Percentiles rank a stretch among this genome's conserved stretches.
phyloP scores from a whole-genome alignment of 2,329 filamentous ascomycete genomes.

The Xylariaceae sp. region DNA sequence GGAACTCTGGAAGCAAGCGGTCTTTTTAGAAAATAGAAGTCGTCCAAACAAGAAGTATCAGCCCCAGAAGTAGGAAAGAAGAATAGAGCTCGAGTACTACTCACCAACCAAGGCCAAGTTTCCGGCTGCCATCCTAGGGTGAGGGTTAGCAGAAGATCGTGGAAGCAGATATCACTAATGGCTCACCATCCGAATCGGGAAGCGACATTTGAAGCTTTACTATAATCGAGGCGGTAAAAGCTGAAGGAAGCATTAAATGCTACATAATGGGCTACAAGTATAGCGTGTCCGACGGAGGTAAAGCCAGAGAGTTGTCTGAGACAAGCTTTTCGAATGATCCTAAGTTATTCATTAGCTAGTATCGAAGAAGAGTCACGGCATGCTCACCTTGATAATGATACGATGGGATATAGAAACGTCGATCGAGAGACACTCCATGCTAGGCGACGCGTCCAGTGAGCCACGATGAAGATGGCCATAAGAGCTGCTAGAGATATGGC shows the following conservation, averaged over 20 bases:
- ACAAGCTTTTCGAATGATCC: slow-evolving; percentile 33
- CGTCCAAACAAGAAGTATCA: not conserved
- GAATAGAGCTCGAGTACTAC: not conserved
- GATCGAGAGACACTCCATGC: slow-evolving; percentile 27
- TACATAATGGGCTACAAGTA: slow-evolving; percentile 44
- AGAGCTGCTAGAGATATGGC: slow-evolving; percentile 33
- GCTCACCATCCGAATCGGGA: slow-evolving; percentile 44
- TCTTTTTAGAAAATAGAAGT: not conserved
- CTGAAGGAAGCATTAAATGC: slow-evolving; percentile 46
- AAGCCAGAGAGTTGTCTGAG: slow-evolving; percentile 47
- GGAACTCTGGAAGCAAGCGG: not conserved
- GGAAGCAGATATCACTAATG: not conserved
- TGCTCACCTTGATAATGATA: slow-evolving; percentile 34
- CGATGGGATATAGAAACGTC: slow-evolving; percentile 32
- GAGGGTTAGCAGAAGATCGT: slow-evolving; percentile 20
- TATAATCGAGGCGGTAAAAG: slow-evolving; percentile 39
- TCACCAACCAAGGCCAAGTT: slow-evolving; percentile 47
- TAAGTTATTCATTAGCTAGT: slow-evolving; percentile 21
- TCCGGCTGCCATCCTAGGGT: slow-evolving; percentile 51
- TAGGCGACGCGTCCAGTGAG: slow-evolving; percentile 35
- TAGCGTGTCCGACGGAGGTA: slow-evolving; percentile 48
- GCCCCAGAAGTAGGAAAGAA: not conserved
- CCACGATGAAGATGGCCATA: slow-evolving; percentile 38
- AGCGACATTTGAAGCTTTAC: slow-evolving; percentile 37
- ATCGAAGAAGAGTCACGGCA: not conserved